Conservation (phyloP, 768 basidiomycete genomes). For the Termitomyces sp. region DNA sequence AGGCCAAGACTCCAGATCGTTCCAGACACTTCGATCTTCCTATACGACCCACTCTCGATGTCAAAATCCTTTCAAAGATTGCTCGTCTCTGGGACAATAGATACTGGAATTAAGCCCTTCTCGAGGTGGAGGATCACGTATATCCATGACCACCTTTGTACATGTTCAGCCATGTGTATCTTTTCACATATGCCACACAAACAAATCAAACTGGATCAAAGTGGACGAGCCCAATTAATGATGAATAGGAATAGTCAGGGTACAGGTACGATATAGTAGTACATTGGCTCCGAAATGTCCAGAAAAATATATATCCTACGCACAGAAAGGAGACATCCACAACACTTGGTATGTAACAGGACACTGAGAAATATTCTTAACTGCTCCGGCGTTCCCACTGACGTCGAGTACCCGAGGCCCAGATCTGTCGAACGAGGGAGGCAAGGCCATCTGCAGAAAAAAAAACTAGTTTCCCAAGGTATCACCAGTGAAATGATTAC, state of each 20-base stretch:
- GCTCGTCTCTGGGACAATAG: neutral
- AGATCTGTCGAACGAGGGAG: neutral
- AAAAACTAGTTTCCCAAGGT: neutral
- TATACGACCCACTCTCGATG: too few species aligned
- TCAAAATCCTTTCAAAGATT: neutral
- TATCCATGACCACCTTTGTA: neutral
- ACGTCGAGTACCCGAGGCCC: neutral
- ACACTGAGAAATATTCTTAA: neutral
- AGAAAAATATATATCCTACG: neutral
- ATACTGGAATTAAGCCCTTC: neutral
- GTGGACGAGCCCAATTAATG: neutral
- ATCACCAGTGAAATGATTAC: slow-evolving; percentile 1
- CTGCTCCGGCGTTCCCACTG: neutral
- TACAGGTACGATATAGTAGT: slow-evolving; percentile 3
- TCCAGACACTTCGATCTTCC: too few species aligned
- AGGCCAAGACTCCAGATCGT: too few species aligned
- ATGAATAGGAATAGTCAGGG: neutral
- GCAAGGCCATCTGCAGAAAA: neutral
- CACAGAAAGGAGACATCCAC: neutral
- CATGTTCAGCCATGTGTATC: too few species aligned
- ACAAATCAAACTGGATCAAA: neutral
- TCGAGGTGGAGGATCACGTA: neutral
- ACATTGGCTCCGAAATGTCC: slow-evolving; percentile 4
- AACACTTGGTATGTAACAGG: neutral
- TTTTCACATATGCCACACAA: neutral